These are phyloP conservation scores for Apiospora marii DNA, from an alignment of 2,329 filamentous ascomycete genomes.

Conservation along the genomic window DNA sequence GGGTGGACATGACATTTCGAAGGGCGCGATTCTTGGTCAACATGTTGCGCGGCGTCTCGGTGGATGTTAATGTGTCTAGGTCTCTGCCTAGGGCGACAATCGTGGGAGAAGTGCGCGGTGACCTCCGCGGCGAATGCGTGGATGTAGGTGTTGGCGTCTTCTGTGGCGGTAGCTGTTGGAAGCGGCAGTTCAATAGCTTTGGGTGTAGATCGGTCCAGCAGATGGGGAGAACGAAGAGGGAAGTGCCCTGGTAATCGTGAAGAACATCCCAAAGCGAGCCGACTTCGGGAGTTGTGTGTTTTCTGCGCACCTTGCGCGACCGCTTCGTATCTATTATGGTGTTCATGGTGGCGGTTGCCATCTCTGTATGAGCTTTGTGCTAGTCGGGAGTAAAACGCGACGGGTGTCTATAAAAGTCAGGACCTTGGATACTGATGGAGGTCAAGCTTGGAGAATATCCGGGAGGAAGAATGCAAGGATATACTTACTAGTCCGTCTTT, in stretches of 20 bases:
- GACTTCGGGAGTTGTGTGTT: slow-evolving; percentile 49
- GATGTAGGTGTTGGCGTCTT: slow-evolving; percentile 49
- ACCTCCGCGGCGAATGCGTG: slow-evolving; percentile 45
- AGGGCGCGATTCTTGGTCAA: slow-evolving; percentile 49
- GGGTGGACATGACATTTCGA: slow-evolving; percentile 51
- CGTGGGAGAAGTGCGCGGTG: slow-evolving; percentile 49
- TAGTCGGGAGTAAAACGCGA: background rate
- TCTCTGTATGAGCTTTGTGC: background rate
- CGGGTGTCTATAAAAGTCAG: background rate
- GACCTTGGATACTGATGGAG: slow-evolving; percentile 5
- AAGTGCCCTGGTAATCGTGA: slow-evolving; percentile 53
- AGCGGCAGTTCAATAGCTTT: slow-evolving; percentile 55
- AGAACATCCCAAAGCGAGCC: slow-evolving; percentile 63
- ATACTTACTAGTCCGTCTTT: slow-evolving; percentile 2
- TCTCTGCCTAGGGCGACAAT: slow-evolving; percentile 52
- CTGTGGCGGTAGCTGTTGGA: slow-evolving; percentile 52
- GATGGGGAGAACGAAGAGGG: slow-evolving; percentile 61
- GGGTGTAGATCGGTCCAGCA: slow-evolving; percentile 63
- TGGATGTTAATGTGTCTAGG: slow-evolving; percentile 52
- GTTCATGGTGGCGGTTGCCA: slow-evolving; percentile 26
- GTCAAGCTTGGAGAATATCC: background rate
- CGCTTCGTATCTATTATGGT: slow-evolving; percentile 32
- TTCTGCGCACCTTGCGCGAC: slow-evolving; percentile 39
- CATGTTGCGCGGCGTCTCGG: slow-evolving; percentile 43
- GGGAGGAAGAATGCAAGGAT: slow-evolving; percentile 1